Base-by-base conservation (phyloP, 306 rosid genomes). In the Citrullus mucosospermus region DNA sequence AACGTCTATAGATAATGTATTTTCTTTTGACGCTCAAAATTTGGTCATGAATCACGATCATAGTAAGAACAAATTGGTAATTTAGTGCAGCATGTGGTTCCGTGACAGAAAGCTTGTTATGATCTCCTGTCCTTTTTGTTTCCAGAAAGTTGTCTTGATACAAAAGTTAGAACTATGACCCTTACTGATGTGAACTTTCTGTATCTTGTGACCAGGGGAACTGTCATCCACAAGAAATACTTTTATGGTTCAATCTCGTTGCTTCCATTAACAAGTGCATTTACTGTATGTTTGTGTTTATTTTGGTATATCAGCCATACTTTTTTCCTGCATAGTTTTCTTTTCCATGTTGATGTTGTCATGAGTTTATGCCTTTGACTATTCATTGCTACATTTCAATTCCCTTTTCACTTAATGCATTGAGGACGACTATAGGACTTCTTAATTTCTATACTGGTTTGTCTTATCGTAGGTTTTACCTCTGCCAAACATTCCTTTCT, bases 401-500 rank as follows among this genome's bases (percentile, higher is more conserved):
- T 65, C 77, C 46, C 18, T 70, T 10, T 10, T 41, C 53, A 41
- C 9, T 22, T 54, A 74, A 48, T 73, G 60, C 72, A 69, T 36
- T 56, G 17, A 51, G 75, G 82, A 56, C 18, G 9, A 3, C 36
- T 20, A 59, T 32, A 16, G 17, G 32, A 32, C n/a, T 85, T 66
- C 16, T 67, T 54, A 61, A 36, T 80, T 30, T 70, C 60, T 72
- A 22, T 50, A 13, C 77, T 88, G 80, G 80, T 41, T 74, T 54
- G n/a, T 51, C 44, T 51, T 77, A 30, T 78, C 84, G 78, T 84
- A 95, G 99, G 83, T 95, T 62, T 86, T 95, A 80, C 99, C 99
- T 48, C 78, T 92, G 90, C 99, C 99, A 54, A 95, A 95, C 71
- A 84, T 95, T 41, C 88, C 95, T 3, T 95, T 92, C 88, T 95